These are phyloP conservation scores for Colletotrichum viniferum DNA, from an alignment of 2,329 filamentous ascomycete species.

Conservation along the genomic window DNA sequence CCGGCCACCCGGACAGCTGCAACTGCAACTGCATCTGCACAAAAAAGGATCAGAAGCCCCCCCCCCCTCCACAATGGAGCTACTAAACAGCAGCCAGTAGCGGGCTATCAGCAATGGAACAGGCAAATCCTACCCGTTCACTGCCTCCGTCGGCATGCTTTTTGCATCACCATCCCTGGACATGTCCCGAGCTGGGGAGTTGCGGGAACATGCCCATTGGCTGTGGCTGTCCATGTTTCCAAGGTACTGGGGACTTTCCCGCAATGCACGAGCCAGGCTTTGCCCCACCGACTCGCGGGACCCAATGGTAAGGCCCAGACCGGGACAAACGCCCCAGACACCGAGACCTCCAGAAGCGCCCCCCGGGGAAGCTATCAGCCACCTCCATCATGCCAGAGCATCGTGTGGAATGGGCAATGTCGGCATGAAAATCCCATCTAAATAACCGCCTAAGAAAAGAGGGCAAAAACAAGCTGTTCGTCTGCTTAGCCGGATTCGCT, in stretches of 20 bases:
- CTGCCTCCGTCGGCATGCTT: slow-evolving; percentile 1
- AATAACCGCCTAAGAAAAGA: background rate
- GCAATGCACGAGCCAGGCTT: background rate
- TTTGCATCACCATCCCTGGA: slow-evolving; percentile 19
- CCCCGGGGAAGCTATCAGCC: background rate
- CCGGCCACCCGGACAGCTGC: background rate
- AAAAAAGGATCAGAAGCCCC: background rate
- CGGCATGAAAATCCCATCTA: background rate
- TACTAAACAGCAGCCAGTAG: background rate
- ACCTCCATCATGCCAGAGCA: slow-evolving; percentile 9
- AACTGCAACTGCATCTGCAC: background rate
- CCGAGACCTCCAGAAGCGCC: background rate
- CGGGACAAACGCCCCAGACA: background rate
- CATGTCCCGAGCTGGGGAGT: slow-evolving; percentile 6
- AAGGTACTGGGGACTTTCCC: slow-evolving; percentile 18
- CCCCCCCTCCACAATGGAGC: background rate
- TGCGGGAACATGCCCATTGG: slow-evolving; percentile 19
- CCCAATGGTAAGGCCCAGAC: slow-evolving; percentile 2
- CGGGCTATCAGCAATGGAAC: slow-evolving; percentile 2
- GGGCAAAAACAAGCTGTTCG: background rate
- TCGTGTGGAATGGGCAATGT: background rate
- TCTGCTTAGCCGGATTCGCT: background rate
- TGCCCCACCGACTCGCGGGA: background rate
- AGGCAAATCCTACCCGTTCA: background rate
- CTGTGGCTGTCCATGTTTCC: background rate